These are phyloP conservation scores for Pelargonium australe DNA, from an alignment of 441 rosid genomes.

Conservation along the genomic window DNA sequence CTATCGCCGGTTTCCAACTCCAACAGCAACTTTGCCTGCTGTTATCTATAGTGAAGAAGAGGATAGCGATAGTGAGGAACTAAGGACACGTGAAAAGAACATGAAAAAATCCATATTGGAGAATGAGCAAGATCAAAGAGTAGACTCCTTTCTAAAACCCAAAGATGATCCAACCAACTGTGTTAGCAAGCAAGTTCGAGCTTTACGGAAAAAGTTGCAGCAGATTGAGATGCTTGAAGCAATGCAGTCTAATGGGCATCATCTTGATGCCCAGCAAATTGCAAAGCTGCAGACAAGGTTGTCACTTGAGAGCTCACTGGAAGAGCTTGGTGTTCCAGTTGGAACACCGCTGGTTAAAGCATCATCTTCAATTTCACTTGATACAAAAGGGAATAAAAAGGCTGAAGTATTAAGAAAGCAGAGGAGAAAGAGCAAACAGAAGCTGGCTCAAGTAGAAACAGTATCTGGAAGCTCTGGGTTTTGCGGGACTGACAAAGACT, in stretches of 20 bases:
- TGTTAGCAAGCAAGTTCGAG: slow-evolving; percentile 61
- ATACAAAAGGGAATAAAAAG: slow-evolving; percentile 37
- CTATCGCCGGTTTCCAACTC: slow-evolving; percentile 79
- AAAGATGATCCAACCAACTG: slow-evolving; percentile 45
- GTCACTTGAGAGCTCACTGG: slow-evolving; percentile 59
- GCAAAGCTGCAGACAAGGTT: slow-evolving; percentile 75
- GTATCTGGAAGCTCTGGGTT: background rate
- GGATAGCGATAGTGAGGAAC: slow-evolving; percentile 51
- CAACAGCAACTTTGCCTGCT: slow-evolving; percentile 81
- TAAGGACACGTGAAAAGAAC: slow-evolving; percentile 57
- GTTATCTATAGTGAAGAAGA: slow-evolving; percentile 79
- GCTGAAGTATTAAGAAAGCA: slow-evolving; percentile 49
- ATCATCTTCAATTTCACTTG: slow-evolving; percentile 33
- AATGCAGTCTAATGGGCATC: slow-evolving; percentile 60
- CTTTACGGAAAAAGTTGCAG: slow-evolving; percentile 82
- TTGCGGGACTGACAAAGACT: slow-evolving; percentile 8
- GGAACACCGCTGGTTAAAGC: slow-evolving; percentile 30
- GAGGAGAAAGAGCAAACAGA: slow-evolving; percentile 60
- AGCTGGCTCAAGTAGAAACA: slow-evolving; percentile 32
- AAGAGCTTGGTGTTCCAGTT: slow-evolving; percentile 58
- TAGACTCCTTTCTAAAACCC: slow-evolving; percentile 57
- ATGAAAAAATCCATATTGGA: slow-evolving; percentile 23
- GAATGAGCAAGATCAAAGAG: slow-evolving; percentile 32
- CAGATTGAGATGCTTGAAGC: slow-evolving; percentile 93
- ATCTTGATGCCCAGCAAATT: slow-evolving; percentile 85